Evolutionary conservation across 768 basidiomycete genomes (phyloP).

Genomic region (Lactifluus pinguis): DNA sequence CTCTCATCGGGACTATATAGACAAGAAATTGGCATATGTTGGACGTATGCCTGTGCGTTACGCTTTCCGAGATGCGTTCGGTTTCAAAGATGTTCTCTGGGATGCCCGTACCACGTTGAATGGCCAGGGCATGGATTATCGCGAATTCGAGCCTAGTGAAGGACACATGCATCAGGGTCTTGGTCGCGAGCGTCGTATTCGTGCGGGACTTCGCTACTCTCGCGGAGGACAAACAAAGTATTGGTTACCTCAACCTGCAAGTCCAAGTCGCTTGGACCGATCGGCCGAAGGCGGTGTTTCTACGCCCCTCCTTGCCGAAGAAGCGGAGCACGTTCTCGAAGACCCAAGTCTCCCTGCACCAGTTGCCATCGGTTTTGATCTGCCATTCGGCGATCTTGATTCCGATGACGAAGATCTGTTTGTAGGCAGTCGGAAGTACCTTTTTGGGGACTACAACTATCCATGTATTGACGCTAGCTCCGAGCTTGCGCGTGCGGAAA

Average conservation of each 20-base stretch:
- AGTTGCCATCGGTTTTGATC: conserved; percentile 38
- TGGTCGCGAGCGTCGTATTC: conserved; percentile 77
- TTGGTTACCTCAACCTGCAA: conserved; percentile 74
- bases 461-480: conserved; percentile 84
- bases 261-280: conserved; percentile 32
- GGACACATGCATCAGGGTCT: conserved; percentile 86
- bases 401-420: conserved; percentile 71
- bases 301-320: conserved; percentile 62
- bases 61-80: conserved; percentile 84
- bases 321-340: conserved; percentile 59
- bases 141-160: conserved; percentile 93
- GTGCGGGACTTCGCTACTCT: conserved; percentile 86
- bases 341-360: conserved; percentile 49
- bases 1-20: conserved; percentile 81
- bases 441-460: conserved; percentile 89
- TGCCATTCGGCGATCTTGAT: conserved; percentile 63
- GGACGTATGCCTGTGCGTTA: conserved; percentile 86
- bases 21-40: conserved; percentile 48
- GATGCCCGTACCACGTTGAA: conserved; percentile 75
- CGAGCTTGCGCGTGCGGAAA: conserved; percentile 51
- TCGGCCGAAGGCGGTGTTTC: conserved; percentile 46
- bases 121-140: conserved; percentile 91
- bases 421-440: conserved; percentile 61
- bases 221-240: conserved; percentile 91
- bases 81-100: conserved; percentile 76